Percentiles rank a stretch among this genome's conserved stretches.
Evolutionary conservation across 495 filamentous ascomycete species (phyloP).

Genomic region (Recurvomyces mirabilis): DNA sequence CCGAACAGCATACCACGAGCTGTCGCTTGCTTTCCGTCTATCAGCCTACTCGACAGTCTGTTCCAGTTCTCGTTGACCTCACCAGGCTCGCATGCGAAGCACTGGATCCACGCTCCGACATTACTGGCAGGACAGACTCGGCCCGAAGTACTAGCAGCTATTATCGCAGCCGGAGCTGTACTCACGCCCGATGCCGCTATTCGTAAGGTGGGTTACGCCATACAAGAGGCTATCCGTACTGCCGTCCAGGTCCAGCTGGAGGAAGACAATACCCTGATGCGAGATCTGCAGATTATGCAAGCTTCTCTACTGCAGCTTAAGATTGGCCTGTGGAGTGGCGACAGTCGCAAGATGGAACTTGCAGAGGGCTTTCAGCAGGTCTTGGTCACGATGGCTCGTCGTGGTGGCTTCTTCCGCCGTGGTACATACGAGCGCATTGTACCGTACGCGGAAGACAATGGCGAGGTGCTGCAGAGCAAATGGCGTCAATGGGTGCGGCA

Average conservation of each 20-base stretch:
- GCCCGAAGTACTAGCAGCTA: slow-evolving; percentile 44
- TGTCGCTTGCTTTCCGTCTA: slow-evolving; percentile 49
- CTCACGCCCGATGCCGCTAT: slow-evolving; percentile 44
- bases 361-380: slow-evolving; percentile 48
- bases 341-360: slow-evolving; percentile 56
- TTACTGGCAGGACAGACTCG: slow-evolving; percentile 36
- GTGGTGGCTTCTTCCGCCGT: slow-evolving; percentile 32
- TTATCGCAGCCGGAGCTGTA: slow-evolving; percentile 47
- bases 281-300: slow-evolving; percentile 45
- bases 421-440: slow-evolving; percentile 39
- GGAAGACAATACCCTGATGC: slow-evolving; percentile 44
- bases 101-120: slow-evolving; percentile 48
- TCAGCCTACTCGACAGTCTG: slow-evolving; percentile 46
- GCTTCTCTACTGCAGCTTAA: slow-evolving; percentile 44
- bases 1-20: slow-evolving; percentile 37
- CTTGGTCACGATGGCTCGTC: slow-evolving; percentile 37
- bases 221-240: slow-evolving; percentile 48
- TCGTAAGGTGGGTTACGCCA: slow-evolving; percentile 50
- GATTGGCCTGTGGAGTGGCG: slow-evolving; percentile 56
- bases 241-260: slow-evolving; percentile 44
- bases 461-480: slow-evolving; percentile 40
- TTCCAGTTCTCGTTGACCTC: slow-evolving; percentile 49
- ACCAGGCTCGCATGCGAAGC: slow-evolving; percentile 38
- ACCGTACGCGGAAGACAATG: slow-evolving; percentile 36
- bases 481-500: slow-evolving; percentile 46